These are phyloP conservation scores for Aspergillus indologenus DNA, from an alignment of 495 filamentous ascomycete genomes.

Conservation along the genomic window DNA sequence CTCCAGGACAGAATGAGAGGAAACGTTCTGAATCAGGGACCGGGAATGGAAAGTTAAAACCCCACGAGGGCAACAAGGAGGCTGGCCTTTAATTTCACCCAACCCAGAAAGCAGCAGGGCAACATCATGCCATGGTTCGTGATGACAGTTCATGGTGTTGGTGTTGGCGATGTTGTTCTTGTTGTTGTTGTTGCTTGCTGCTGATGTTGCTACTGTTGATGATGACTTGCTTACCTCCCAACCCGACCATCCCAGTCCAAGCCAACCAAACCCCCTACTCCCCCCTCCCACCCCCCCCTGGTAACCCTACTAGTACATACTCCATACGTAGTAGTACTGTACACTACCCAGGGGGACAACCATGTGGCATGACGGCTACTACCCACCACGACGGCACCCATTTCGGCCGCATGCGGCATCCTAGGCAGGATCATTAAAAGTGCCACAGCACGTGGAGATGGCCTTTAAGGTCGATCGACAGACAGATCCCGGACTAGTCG, in stretches of 20 bases:
- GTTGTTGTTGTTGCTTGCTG: background rate
- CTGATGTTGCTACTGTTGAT: too few relatives aligned
- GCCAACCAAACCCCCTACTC: too few relatives aligned
- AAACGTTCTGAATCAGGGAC: background rate
- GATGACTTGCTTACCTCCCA: too few relatives aligned
- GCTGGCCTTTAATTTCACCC: background rate
- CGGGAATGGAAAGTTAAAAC: background rate
- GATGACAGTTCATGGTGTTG: too few relatives aligned
- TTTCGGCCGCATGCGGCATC: constrained; percentile 5
- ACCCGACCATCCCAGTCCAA: too few relatives aligned
- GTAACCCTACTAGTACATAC: too few relatives aligned
- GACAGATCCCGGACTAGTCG: constrained; percentile 17
- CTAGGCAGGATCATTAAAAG: constrained; percentile 31
- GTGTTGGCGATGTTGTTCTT: background rate
- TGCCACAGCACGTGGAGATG: constrained; percentile 26
- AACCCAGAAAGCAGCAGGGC: background rate
- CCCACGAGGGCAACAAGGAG: background rate
- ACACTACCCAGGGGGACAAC: background rate
- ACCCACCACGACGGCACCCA: constrained; percentile 2
- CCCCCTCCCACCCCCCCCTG: too few relatives aligned
- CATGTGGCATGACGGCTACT: constrained; percentile 4
- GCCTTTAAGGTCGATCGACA: constrained; percentile 16
- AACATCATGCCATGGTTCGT: background rate
- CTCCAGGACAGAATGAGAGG: too few relatives aligned
- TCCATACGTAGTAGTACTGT: too few relatives aligned